Conservation (phyloP, 1,284 basidiomycete species). For the Chalciporus piperatoides region DNA sequence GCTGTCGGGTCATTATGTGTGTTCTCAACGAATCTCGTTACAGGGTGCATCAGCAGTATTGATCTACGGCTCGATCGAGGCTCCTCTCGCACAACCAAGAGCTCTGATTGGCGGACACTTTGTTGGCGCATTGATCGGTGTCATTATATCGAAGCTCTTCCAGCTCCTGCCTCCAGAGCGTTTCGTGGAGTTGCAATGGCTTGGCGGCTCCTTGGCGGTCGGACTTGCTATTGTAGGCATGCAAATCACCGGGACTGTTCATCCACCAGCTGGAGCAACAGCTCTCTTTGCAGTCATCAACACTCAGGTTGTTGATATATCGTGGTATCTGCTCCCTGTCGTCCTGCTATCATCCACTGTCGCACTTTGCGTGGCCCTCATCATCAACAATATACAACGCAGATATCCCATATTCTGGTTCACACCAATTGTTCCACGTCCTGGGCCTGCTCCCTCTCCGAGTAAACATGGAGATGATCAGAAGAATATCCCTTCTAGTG, state of each 20-base stretch:
- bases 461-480: not conserved
- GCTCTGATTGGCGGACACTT: conserved; percentile 42
- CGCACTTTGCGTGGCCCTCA: conserved; percentile 47
- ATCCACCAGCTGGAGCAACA: conserved; percentile 59
- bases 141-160: conserved; percentile 57
- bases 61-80: conserved; percentile 55
- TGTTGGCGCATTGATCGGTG: conserved; percentile 34
- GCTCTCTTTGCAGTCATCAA: conserved; percentile 48
- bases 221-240: conserved; percentile 45
- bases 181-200: conserved; percentile 47
- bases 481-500: not conserved
- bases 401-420: conserved; percentile 59
- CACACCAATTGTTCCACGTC: conserved; percentile 13
- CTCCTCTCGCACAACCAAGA: conserved; percentile 61
- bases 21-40: conserved; percentile 44
- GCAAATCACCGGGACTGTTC: conserved; percentile 52
- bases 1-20: not conserved
- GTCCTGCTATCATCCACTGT: conserved; percentile 52
- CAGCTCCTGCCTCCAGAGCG: conserved; percentile 40
- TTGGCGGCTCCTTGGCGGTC: conserved; percentile 53
- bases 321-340: conserved; percentile 62
- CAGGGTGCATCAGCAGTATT: conserved; percentile 62
- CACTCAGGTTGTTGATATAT: conserved; percentile 42
- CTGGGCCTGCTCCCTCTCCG: not conserved
- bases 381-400: conserved; percentile 58